Evolutionary conservation across 78 protist genomes (phyloP), one percentile per base, ranked within the genome.

Genomic region (Dictyostelium citrinum): DNA sequence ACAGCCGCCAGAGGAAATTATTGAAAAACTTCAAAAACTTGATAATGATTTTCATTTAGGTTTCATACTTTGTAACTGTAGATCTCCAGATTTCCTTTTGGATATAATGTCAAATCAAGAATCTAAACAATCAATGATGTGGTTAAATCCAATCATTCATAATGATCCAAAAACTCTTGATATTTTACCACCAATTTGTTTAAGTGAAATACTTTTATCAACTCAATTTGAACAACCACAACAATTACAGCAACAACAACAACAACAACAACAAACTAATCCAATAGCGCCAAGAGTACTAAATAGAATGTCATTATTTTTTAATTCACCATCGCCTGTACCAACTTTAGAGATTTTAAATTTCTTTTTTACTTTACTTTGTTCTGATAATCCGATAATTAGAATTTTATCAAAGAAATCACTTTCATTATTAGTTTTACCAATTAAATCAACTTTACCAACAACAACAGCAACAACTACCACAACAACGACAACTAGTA

Each of bases 81-180:
- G 93, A 29, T 35, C 39, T 31, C 93, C 93, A 20, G 93, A 88
- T 49, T 88, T 43, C 41, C 41, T 88, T 20, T 68, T 88, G 68
- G 93, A 88, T 31, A 88, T 88, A 17, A 88, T 88, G 93, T 31
- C 67, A 5, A 78, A 60, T 68, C 93, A 88, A 67, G 93, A 88
- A 39, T 77, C 84, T 20, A 58, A 72, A 61, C 84, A 76, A 29
- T 78, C 82, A 3, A 78, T 88, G 93, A 22, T 37, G 49, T 88
- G 93, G 93, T 64, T 88, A 24, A 78, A 45, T 24, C 93, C 84
- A 20, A 88, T 88, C 45, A 88, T 88, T 49, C 85, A 88, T 35
- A 88, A 76, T 33, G 93, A 88, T 35, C 85, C 85, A 12, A 81
- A 72, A 8, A 88, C 93, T 6, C 55, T 88, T 2, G 93, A 88